Percentiles rank a stretch among this genome's conserved stretches.
phyloP scores from a whole-genome alignment of 2,329 filamentous ascomycete genomes.

The Scedosporium boydii region DNA sequence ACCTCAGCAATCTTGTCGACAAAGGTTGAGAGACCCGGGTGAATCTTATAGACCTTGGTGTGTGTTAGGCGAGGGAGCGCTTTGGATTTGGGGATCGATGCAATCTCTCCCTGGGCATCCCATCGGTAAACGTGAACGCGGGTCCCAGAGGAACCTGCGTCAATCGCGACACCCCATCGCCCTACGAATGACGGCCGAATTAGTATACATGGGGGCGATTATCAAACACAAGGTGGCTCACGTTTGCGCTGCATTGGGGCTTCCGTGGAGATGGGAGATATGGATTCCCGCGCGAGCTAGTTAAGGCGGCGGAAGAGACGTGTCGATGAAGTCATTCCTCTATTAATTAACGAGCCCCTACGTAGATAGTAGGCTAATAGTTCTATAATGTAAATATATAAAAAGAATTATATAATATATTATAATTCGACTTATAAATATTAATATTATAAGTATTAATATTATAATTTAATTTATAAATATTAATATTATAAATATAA shows the following conservation, averaged over 20 bases:
- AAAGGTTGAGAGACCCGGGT: conserved; percentile 87
- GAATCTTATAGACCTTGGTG: conserved; percentile 85
- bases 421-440: too few species aligned
- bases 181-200: conserved; percentile 23
- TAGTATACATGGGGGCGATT: background rate
- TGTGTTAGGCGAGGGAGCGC: conserved; percentile 71
- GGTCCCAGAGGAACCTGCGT: conserved; percentile 95
- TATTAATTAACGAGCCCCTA: too few species aligned
- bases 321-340: too few species aligned
- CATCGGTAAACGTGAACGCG: conserved; percentile 91
- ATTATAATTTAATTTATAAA: too few species aligned
- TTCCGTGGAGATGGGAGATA: background rate
- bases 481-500: too few species aligned
- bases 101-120: conserved; percentile 62
- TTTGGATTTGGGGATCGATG: conserved; percentile 16
- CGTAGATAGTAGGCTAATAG: too few species aligned
- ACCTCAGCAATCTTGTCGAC: conserved; percentile 66
- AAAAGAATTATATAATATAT: too few species aligned
- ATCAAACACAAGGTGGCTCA: too few species aligned
- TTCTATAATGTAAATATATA: too few species aligned
- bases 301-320: too few species aligned
- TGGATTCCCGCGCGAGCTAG: background rate
- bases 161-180: conserved; percentile 87
- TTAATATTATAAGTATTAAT: too few species aligned
- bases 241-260: too few species aligned